phyloP scores from a whole-genome alignment of 2,329 filamentous ascomycete genomes.

The Monilinia vaccinii-corymbosi region DNA sequence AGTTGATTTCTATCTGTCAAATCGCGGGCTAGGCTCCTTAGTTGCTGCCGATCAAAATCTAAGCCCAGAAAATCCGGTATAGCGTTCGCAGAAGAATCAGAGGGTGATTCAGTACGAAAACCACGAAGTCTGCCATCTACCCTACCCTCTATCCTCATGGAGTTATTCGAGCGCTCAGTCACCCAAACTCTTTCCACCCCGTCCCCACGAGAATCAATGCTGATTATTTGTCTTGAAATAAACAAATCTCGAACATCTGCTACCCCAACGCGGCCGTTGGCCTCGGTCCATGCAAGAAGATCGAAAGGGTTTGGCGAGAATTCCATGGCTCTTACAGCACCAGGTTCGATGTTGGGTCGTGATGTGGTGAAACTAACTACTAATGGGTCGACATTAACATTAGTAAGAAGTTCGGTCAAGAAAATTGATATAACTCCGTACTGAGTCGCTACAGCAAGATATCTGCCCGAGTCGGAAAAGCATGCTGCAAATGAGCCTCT shows the following conservation, averaged over 20 bases:
- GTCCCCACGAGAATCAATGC: conserved; percentile 49
- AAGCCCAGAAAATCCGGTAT: conserved; percentile 26
- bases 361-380: conserved; percentile 72
- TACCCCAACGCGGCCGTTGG: conserved; percentile 66
- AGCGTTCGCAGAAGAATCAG: conserved; percentile 16
- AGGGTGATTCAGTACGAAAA: conserved; percentile 19
- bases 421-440: conserved; percentile 73
- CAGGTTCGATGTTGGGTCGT: conserved; percentile 42
- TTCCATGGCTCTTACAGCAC: conserved; percentile 81
- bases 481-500: conserved; percentile 69
- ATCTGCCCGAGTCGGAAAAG: conserved; percentile 62
- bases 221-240: conserved; percentile 57
- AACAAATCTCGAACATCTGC: conserved; percentile 64
- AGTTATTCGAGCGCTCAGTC: conserved; percentile 19
- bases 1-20: conserved; percentile 38
- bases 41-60: conserved; percentile 24
- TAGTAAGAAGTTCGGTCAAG: conserved; percentile 43
- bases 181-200: conserved; percentile 33
- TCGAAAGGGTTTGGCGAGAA: conserved; percentile 89
- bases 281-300: conserved; percentile 88
- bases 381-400: conserved; percentile 47
- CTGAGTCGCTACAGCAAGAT: conserved; percentile 70
- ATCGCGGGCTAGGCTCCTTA: conserved; percentile 20
- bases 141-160: conserved; percentile 21
- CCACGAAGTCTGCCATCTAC: conserved; percentile 25